Conservation (phyloP, 2,329 filamentous ascomycete genomes). For the Aspergillus tanneri region DNA sequence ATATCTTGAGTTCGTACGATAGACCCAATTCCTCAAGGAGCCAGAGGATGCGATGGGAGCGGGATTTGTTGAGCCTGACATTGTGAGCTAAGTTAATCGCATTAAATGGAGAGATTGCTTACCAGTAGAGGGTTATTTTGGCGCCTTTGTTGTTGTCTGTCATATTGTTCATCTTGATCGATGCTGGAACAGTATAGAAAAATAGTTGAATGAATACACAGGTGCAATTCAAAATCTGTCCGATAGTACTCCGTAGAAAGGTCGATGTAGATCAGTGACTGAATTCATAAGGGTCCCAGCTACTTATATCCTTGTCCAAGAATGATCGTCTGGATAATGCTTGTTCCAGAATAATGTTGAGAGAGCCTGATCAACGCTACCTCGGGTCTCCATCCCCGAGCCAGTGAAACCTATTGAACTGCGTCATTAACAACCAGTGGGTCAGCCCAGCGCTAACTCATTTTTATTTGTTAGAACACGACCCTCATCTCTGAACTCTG, state of each 20-base stretch:
- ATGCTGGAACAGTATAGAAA: background rate
- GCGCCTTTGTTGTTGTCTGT: slow-evolving; percentile 31
- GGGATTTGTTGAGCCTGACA: slow-evolving; percentile 75
- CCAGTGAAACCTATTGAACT: slow-evolving; percentile 3
- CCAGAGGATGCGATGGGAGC: slow-evolving; percentile 80
- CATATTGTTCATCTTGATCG: slow-evolving; percentile 13
- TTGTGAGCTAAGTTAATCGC: background rate
- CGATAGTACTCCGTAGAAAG: too few species aligned
- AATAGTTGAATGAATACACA: background rate
- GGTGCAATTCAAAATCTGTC: too few species aligned
- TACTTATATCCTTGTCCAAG: too few species aligned
- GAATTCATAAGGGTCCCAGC: too few species aligned
- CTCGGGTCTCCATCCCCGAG: background rate
- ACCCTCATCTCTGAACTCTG: too few species aligned
- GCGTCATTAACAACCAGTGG: slow-evolving; percentile 4
- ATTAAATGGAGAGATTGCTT: slow-evolving; percentile 12
- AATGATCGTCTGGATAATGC: background rate
- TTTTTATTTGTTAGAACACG: too few species aligned
- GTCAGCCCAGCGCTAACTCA: background rate
- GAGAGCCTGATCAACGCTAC: background rate
- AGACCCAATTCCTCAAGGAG: slow-evolving; percentile 79
- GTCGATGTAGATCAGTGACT: too few species aligned
- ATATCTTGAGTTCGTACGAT: slow-evolving; percentile 75
- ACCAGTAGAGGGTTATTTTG: slow-evolving; percentile 67
- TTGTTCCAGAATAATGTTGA: background rate